These are phyloP conservation scores for Chrysoporthe cubensis DNA, from an alignment of 2,329 filamentous ascomycete species.

Conservation along the genomic window DNA sequence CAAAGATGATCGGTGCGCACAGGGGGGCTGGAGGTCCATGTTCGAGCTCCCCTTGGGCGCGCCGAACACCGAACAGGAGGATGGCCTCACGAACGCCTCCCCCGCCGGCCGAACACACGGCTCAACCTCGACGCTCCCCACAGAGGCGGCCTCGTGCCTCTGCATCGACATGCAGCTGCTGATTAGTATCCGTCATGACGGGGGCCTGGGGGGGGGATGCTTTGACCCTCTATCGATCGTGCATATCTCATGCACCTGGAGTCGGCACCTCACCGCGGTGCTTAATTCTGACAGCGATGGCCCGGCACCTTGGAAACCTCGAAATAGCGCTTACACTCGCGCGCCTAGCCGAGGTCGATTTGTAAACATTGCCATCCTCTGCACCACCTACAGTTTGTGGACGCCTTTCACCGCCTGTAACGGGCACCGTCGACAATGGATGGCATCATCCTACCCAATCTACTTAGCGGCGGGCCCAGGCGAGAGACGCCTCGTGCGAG, in stretches of 20 bases:
- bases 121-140: neutral
- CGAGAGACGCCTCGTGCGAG: neutral
- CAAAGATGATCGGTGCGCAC: too few relatives aligned
- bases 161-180: neutral
- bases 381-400: neutral
- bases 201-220: neutral
- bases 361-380: neutral
- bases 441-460: slow-evolving; percentile 1
- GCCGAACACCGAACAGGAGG: too few relatives aligned
- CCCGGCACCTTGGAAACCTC: too few relatives aligned
- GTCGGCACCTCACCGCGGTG: too few relatives aligned
- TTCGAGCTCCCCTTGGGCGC: too few relatives aligned
- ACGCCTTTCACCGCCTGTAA: neutral
- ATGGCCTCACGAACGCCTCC: neutral
- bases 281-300: too few relatives aligned
- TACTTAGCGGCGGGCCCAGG: neutral
- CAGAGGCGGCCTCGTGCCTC: neutral
- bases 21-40: too few relatives aligned
- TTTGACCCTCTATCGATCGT: neutral
- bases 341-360: neutral
- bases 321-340: too few relatives aligned
- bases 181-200: neutral
- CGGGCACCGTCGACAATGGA: slow-evolving; percentile 1
- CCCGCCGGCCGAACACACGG: neutral
- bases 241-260: neutral